Base-by-base conservation (phyloP, 2,329 filamentous ascomycete genomes). In the Fusarium nelsonii region DNA sequence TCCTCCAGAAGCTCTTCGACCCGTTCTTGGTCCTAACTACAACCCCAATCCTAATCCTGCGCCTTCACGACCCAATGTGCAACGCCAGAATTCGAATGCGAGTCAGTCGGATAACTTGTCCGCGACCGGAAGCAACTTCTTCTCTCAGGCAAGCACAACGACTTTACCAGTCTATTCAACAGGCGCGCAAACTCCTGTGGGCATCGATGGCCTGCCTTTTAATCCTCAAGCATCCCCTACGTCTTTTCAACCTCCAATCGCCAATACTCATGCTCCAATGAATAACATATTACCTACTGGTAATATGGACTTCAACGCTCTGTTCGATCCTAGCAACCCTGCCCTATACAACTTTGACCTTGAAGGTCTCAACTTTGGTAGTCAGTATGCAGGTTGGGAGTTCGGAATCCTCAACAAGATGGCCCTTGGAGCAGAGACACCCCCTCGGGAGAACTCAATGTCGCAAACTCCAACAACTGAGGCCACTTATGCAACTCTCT, bases 341-440 rank as follows among this genome's bases (percentile, higher is more conserved):
- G 92, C 94, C 1, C 82, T 97, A 57, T 97, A 97, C 86, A 97
- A 97, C 78, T 97, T 98, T 78, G 94, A 98, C 78, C 88, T 97
- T 12, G 94, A 97, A 57, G 94, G 93, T 62, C 87, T 97, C 77
- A 81, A 82, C 58, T 99, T 98, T 78, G 94, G 94, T 58, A 98
- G 96, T 77, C 93, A 97, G 69, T 99, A 98, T 76, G 95, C 94
- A 63, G 95, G 94, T 18, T 86, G 97, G 78, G 96, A 98, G 79
- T 97, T 98, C 78, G 92, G 94, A 55, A 97, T 98, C 88, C 87
- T 99, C 0, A 94, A 93, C 30, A 95, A 98, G 78, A 97, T 99
- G 92, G 93, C 93, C 7, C 69, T 81, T 14, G 63, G 92, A 15
- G 91, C 90, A n/a, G 92, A 96, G 72, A 92, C 90, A 16, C 89